Conservation (phyloP, 768 basidiomycete genomes). For the Paxillus rubicundulus region DNA sequence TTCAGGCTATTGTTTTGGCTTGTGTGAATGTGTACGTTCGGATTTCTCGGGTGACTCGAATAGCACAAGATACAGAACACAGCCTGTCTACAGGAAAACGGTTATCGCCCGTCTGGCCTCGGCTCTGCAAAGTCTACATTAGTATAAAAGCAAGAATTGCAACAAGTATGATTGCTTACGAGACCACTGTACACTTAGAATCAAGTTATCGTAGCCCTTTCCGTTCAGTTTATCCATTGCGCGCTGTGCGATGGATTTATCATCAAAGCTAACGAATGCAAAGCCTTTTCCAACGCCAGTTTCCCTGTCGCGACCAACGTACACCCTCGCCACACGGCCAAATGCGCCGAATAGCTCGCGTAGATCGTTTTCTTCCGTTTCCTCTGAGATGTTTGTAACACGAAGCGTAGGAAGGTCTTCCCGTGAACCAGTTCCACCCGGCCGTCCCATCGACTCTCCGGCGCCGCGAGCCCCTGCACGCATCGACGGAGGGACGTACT, state of each 20-base stretch:
- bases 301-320: slow-evolving; percentile 91
- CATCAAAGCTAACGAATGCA: slow-evolving; percentile 96
- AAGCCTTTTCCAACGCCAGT: slow-evolving; percentile 96
- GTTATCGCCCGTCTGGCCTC: slow-evolving; percentile 40
- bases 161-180: slow-evolving; percentile 39
- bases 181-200: slow-evolving; percentile 67
- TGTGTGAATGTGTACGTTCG: slow-evolving; percentile 12
- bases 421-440: slow-evolving; percentile 50
- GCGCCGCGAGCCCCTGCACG: slow-evolving; percentile 65
- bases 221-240: slow-evolving; percentile 94
- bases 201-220: slow-evolving; percentile 89
- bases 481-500: slow-evolving; percentile 95
- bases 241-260: slow-evolving; percentile 69
- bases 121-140: slow-evolving; percentile 34
- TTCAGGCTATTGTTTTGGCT: not conserved
- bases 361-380: slow-evolving; percentile 91
- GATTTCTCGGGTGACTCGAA: not conserved
- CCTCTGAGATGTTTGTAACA: slow-evolving; percentile 95
- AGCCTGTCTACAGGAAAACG: not conserved
- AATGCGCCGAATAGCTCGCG: slow-evolving; percentile 88
- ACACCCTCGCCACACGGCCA: slow-evolving; percentile 84
- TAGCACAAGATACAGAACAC: slow-evolving; percentile 4
- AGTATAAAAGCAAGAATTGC: not conserved
- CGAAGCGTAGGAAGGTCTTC: slow-evolving; percentile 96
- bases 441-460: slow-evolving; percentile 68